Evolutionary conservation across 331 rosid species (phyloP).

Genomic region (Saraca asoca): DNA sequence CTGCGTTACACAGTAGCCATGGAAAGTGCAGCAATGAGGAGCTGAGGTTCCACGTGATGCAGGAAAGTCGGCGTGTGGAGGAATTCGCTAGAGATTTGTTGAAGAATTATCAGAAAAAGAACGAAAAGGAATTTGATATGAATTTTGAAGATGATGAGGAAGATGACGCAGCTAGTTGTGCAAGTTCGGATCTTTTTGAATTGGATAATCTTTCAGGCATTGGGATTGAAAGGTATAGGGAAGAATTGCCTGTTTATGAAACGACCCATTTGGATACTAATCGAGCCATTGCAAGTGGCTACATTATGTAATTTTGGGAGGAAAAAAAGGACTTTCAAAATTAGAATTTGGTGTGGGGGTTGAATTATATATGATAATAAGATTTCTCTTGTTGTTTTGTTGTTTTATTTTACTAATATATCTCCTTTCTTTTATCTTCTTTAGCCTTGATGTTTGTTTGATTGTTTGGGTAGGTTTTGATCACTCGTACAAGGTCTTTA

Average conservation of each 20-base stretch:
- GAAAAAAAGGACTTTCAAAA: not conserved
- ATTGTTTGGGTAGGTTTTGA: too few relatives aligned
- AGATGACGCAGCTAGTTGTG: conserved; percentile 72
- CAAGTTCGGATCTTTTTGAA: conserved; percentile 96
- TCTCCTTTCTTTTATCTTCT: too few relatives aligned
- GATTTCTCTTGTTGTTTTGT: conserved; percentile 40
- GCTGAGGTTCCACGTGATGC: conserved; percentile 52
- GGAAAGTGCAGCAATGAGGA: conserved; percentile 41
- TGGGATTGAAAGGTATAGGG: conserved; percentile 89
- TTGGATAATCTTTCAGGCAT: conserved; percentile 79
- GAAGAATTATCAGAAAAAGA: conserved; percentile 59
- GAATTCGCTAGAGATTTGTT: conserved; percentile 65
- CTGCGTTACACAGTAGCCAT: conserved; percentile 6
- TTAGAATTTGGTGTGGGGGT: conserved; percentile 61
- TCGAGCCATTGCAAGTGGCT: conserved; percentile 78
- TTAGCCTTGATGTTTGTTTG: too few relatives aligned
- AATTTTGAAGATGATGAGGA: conserved; percentile 51
- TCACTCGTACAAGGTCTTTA: too few relatives aligned
- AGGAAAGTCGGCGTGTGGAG: conserved; percentile 56
- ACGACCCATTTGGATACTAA: conserved; percentile 79
- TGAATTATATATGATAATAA: conserved; percentile 45
- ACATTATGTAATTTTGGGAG: conserved; percentile 66
- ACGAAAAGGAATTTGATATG: conserved; percentile 45
- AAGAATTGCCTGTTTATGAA: conserved; percentile 93
- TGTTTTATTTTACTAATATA: not conserved